Evolutionary conservation across 2,329 filamentous ascomycete species (phyloP), one percentile per base, ranked within the genome.

Genomic region (Zymoseptoria ardabiliae): DNA sequence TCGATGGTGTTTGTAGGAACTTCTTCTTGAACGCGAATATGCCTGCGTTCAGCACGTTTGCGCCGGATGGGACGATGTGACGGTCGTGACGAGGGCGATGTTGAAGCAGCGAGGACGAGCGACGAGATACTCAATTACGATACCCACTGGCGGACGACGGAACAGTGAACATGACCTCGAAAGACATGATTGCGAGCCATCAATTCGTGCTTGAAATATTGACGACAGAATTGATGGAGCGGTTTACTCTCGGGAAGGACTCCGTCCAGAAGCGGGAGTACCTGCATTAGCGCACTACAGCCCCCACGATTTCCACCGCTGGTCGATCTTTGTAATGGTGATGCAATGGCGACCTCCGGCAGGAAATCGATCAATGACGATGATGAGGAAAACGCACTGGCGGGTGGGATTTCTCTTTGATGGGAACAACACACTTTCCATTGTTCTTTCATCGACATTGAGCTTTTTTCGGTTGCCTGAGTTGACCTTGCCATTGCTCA

Each of bases 21-120:
- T 70, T 69, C 61, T 71, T 72, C 50, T 49, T 72, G 19, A 67
- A 65, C 2, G 65, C 66, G 10, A 69, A 72, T 35, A 69, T 71
- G 63, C 70, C 70, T 23, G 67, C 68, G 6, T 71, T 71, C 53
- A 64, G 66, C 22, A 67, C 65, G 2, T 65, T 71, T 56, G 68
- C 69, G n/a, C 69, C 70, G 10, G 69, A 72, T 56, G 70, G 70
- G 7, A 67, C 67, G 11, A 70, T 72, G 69, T 72, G 53, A 55
- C 50, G 13, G 35, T 0, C 35, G 35, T 41, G 35, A 45, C 5
- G 25, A 28, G 25, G 48, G 25, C 25, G 35, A 45, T 7, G 11
- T 45, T 45, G 35, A n/a, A 45, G 35, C n/a, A n/a, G 35, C 17
- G 11, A 7, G n/a, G 25, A 28, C 25, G 35, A 45, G 35, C 17